Evolutionary conservation across 768 basidiomycete species (phyloP).

Genomic region (Collybia sordida): DNA sequence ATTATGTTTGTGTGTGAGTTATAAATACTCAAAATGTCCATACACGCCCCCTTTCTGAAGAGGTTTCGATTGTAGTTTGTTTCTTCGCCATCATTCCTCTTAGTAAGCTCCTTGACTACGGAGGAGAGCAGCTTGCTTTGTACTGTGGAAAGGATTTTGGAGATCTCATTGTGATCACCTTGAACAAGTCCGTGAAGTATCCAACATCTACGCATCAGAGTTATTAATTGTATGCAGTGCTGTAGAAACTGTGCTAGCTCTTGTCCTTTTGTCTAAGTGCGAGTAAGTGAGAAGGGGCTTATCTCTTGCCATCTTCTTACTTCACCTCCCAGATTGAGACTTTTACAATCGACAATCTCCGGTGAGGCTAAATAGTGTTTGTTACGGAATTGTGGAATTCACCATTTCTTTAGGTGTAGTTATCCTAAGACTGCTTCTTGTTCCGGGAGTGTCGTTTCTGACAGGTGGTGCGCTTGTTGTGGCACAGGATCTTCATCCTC

Average conservation of each 20-base stretch:
- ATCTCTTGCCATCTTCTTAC: not conserved
- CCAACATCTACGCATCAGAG: not conserved
- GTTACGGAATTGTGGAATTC: no score
- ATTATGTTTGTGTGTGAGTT: conserved; percentile 26
- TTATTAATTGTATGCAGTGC: conserved; percentile 26
- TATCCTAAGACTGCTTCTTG: conserved; percentile 66
- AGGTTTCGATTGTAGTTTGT: conserved; percentile 31
- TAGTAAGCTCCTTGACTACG: conserved; percentile 49
- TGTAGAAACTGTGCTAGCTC: conserved; percentile 49
- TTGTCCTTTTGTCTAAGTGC: conserved; percentile 46
- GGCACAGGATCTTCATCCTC: conserved; percentile 66
- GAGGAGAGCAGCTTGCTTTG: conserved; percentile 48
- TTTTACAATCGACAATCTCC: conserved; percentile 68
- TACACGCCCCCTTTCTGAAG: not conserved
- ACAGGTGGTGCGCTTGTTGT: conserved; percentile 64
- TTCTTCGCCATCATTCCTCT: conserved; percentile 51
- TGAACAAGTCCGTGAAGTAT: conserved; percentile 42
- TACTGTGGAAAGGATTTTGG: conserved; percentile 51
- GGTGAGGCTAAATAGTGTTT: conserved; percentile 29
- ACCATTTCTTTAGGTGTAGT: conserved; percentile 50
- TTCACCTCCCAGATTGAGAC: conserved; percentile 41
- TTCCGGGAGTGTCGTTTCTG: conserved; percentile 68
- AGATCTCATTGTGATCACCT: conserved; percentile 47
- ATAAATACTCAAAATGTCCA: conserved; percentile 16
- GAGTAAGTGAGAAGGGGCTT: conserved; percentile 32